A percentile compares a stretch with the other conserved stretches of the same genome.
phyloP scores from a whole-genome alignment of 2,329 filamentous ascomycete genomes.

The Hymenoscyphus salicellus region DNA sequence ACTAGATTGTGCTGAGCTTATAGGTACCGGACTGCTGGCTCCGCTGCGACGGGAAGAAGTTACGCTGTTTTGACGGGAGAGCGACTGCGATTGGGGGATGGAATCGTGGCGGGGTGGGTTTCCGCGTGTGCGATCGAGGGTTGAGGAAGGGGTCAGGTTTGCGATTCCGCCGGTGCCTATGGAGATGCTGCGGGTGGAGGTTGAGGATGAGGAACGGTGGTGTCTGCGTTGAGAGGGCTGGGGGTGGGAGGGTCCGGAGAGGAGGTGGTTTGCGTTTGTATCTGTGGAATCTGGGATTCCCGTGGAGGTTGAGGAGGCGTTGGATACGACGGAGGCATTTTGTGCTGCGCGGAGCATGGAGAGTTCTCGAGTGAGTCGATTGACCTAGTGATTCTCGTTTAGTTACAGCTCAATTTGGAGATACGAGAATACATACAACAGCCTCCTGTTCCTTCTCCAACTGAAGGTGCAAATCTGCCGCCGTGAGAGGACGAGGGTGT shows the following conservation, averaged over 20 bases:
- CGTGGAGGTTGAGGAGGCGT: slow-evolving; percentile 60
- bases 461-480: slow-evolving; percentile 82
- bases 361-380: slow-evolving; percentile 87
- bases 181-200: slow-evolving; percentile 52
- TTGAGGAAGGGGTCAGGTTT: slow-evolving; percentile 45
- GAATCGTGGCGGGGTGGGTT: slow-evolving; percentile 27
- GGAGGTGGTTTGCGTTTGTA: slow-evolving; percentile 48
- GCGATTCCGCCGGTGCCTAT: slow-evolving; percentile 43
- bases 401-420: neutral
- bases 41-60: slow-evolving; percentile 32
- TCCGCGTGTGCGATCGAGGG: slow-evolving; percentile 29
- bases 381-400: slow-evolving; percentile 58
- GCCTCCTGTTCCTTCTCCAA: slow-evolving; percentile 95
- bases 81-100: slow-evolving; percentile 26
- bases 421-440: slow-evolving; percentile 57
- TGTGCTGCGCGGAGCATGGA: slow-evolving; percentile 72
- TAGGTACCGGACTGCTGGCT: slow-evolving; percentile 31
- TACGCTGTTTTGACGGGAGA: slow-evolving; percentile 35
- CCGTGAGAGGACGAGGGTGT: slow-evolving; percentile 82
- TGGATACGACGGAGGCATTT: slow-evolving; percentile 64
- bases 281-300: slow-evolving; percentile 50
- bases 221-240: slow-evolving; percentile 54
- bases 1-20: slow-evolving; percentile 22
- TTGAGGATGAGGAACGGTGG: slow-evolving; percentile 52
- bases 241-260: slow-evolving; percentile 57